A percentile compares a stretch with the other conserved stretches of the same genome.
phyloP scores from a whole-genome alignment of 257 asterid genomes.

The Solanum megistacrolobum region DNA sequence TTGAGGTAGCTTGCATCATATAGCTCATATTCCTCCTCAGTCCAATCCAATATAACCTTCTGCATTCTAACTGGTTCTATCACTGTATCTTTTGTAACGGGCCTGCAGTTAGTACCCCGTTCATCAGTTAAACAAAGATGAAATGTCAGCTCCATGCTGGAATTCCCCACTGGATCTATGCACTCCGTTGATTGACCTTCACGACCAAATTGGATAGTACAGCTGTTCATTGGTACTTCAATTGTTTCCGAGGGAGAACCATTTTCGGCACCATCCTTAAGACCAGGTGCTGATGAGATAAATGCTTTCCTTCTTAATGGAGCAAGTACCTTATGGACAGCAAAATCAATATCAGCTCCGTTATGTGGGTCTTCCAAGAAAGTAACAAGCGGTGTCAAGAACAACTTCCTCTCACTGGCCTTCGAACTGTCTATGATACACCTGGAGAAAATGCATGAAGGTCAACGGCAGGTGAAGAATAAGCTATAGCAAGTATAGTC shows the following conservation, averaged over 20 bases:
- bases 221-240: constrained; percentile 23
- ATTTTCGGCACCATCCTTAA: constrained; percentile 23
- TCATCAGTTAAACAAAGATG: constrained; percentile 65
- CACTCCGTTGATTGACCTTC: constrained; percentile 24
- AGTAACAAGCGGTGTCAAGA: constrained; percentile 82
- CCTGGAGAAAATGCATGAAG: constrained; percentile 20
- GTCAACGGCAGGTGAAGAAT: neutral
- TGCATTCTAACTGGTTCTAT: constrained; percentile 34
- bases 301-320: constrained; percentile 51
- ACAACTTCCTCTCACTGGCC: constrained; percentile 63
- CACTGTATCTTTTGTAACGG: constrained; percentile 52
- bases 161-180: constrained; percentile 35
- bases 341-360: constrained; percentile 61
- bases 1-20: constrained; percentile 63
- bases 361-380: constrained; percentile 61
- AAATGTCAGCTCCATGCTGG: constrained; percentile 49
- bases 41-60: constrained; percentile 76
- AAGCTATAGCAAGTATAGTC: neutral
- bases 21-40: constrained; percentile 51
- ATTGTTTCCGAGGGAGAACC: constrained; percentile 15
- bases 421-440: constrained; percentile 15
- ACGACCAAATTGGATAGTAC: constrained; percentile 23
- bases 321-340: constrained; percentile 50
- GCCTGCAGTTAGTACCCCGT: constrained; percentile 46
- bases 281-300: constrained; percentile 16